A percentile compares a stretch with the other conserved stretches of the same genome.
Evolutionary conservation across 2,329 filamentous ascomycete species (phyloP).

Genomic region (Clonostachys chloroleuca): DNA sequence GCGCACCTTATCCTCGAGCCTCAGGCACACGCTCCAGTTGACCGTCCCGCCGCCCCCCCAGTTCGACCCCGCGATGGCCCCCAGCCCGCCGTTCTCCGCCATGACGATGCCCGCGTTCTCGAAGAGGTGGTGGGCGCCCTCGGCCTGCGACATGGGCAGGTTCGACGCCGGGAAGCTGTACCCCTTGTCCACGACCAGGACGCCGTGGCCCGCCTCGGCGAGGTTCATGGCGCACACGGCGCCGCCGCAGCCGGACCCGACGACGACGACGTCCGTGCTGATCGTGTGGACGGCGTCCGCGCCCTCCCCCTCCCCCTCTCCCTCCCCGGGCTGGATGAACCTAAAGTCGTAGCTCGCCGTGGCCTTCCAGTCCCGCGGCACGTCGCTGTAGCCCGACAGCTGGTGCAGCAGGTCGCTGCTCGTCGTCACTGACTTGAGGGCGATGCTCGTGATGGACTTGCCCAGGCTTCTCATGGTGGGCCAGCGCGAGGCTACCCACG

Average conservation of each 20-base stretch:
- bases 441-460: slow-evolving; percentile 49
- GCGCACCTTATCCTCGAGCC: slow-evolving; percentile 71
- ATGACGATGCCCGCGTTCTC: slow-evolving; percentile 59
- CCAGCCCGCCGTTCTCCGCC: slow-evolving; percentile 53
- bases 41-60: slow-evolving; percentile 87
- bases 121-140: slow-evolving; percentile 60
- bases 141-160: slow-evolving; percentile 67
- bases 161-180: slow-evolving; percentile 71
- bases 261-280: slow-evolving; percentile 77
- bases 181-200: slow-evolving; percentile 79
- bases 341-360: slow-evolving; percentile 49
- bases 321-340: slow-evolving; percentile 48
- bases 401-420: slow-evolving; percentile 49
- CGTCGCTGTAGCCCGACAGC: slow-evolving; percentile 53
- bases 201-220: slow-evolving; percentile 68
- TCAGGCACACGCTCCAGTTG: slow-evolving; percentile 71
- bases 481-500: slow-evolving; percentile 57
- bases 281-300: slow-evolving; percentile 44
- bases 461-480: slow-evolving; percentile 48
- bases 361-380: slow-evolving; percentile 44
- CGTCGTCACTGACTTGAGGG: slow-evolving; percentile 49
- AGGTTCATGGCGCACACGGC: slow-evolving; percentile 78
- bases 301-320: slow-evolving; percentile 2
- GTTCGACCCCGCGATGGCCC: slow-evolving; percentile 62
- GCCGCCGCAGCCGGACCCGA: slow-evolving; percentile 85